A percentile compares a stretch with the other conserved stretches of the same genome.
phyloP scores from a whole-genome alignment of 139 green algal species.

The Desmodesmus armatus region DNA sequence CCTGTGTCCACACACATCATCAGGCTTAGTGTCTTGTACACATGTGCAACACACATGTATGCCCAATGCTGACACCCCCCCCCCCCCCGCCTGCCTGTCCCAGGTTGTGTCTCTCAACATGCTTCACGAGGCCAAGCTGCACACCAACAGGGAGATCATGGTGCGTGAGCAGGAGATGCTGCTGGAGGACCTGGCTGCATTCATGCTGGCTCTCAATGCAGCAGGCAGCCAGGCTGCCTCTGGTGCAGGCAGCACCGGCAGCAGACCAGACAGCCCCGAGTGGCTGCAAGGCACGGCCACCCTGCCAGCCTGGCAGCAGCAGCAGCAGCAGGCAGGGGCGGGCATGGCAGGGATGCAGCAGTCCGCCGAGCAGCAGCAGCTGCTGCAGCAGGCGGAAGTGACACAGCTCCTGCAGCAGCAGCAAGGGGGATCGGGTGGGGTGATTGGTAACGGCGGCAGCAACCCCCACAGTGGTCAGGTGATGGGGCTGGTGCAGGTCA shows the following conservation, averaged over 20 bases:
- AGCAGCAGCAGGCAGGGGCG: too few species aligned
- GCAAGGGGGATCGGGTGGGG: background rate
- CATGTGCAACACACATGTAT: too few species aligned
- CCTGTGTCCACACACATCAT: too few species aligned
- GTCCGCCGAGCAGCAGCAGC: slow-evolving; percentile 23
- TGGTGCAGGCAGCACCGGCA: slow-evolving; percentile 10
- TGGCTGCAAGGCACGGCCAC: background rate
- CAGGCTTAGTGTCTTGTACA: too few species aligned
- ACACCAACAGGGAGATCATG: slow-evolving; percentile 54
- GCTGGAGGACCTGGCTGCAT: slow-evolving; percentile 45
- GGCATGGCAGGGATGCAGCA: slow-evolving; percentile 15
- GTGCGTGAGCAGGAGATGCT: slow-evolving; percentile 51
- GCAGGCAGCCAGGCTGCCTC: background rate
- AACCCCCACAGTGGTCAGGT: background rate
- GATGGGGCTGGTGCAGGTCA: background rate
- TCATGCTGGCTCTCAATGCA: slow-evolving; percentile 10
- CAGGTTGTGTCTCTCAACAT: slow-evolving; percentile 47
- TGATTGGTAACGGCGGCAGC: slow-evolving; percentile 21
- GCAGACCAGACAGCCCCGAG: too few species aligned
- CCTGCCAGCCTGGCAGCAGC: background rate
- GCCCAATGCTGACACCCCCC: too few species aligned
- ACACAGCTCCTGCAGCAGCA: slow-evolving; percentile 13
- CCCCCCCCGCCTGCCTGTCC: too few species aligned
- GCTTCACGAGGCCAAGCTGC: slow-evolving; percentile 37
- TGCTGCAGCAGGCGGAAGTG: background rate